Evolutionary conservation across 495 filamentous ascomycete species (phyloP).

Genomic region (Penicillium desertorum): DNA sequence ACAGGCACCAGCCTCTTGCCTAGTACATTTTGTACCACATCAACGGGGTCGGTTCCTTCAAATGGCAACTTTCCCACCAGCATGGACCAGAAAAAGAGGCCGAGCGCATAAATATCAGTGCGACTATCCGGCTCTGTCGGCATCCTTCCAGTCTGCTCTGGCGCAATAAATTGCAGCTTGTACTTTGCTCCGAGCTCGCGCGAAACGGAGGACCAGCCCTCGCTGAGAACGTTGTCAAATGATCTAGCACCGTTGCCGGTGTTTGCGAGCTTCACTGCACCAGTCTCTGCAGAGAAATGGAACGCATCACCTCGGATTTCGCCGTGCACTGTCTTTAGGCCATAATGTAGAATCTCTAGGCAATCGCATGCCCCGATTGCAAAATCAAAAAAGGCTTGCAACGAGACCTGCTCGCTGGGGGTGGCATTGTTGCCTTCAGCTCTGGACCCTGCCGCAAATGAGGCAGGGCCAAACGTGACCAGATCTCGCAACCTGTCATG

Average conservation of each 20-base stretch:
- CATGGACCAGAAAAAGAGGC: slow-evolving; percentile 83
- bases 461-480: slow-evolving; percentile 75
- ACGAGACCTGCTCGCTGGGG: slow-evolving; percentile 60
- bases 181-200: slow-evolving; percentile 77
- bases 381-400: slow-evolving; percentile 79
- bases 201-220: slow-evolving; percentile 78
- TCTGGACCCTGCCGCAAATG: slow-evolving; percentile 54
- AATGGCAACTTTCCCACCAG: slow-evolving; percentile 76
- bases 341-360: slow-evolving; percentile 82
- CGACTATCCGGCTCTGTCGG: slow-evolving; percentile 84
- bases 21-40: slow-evolving; percentile 85
- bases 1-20: slow-evolving; percentile 71
- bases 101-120: slow-evolving; percentile 87
- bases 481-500: slow-evolving; percentile 67
- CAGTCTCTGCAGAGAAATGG: slow-evolving; percentile 68
- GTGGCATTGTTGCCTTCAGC: slow-evolving; percentile 50
- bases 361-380: slow-evolving; percentile 83
- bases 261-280: slow-evolving; percentile 73
- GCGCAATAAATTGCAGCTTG: slow-evolving; percentile 84
- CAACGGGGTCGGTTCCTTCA: slow-evolving; percentile 72
- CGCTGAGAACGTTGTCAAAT: slow-evolving; percentile 83
- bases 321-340: slow-evolving; percentile 77
- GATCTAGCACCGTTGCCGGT: slow-evolving; percentile 80
- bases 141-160: slow-evolving; percentile 89
- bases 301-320: slow-evolving; percentile 88